Conservation (phyloP, 73 alveolate genomes). For the Tetrahymena malaccensis region DNA sequence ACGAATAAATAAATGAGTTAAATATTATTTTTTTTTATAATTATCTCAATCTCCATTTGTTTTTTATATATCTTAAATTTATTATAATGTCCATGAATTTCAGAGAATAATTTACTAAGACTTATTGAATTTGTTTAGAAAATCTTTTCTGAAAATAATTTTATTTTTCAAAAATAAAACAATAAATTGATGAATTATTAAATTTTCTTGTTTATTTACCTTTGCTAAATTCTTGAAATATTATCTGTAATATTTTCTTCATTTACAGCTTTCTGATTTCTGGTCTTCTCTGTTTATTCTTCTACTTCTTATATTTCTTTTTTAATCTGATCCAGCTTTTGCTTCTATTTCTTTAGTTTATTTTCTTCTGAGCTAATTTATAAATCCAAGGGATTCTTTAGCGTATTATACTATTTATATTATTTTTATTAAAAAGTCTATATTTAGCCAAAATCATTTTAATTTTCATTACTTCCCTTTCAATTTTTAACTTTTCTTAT, state of each 20-base stretch:
- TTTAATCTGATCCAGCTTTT: neutral
- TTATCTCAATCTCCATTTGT: too few species aligned
- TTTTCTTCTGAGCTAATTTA: neutral
- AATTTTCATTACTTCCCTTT: neutral
- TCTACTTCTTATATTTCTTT: neutral
- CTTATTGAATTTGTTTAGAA: too few species aligned
- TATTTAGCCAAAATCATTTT: too few species aligned
- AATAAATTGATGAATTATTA: neutral
- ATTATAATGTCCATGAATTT: too few species aligned
- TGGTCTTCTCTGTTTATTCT: neutral
- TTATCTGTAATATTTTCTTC: neutral
- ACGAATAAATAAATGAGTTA: too few species aligned
- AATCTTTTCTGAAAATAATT: too few species aligned
- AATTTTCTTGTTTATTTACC: neutral
- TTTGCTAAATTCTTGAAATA: neutral
- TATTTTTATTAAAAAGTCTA: too few species aligned
- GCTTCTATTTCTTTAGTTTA: neutral
- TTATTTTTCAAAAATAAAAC: neutral
- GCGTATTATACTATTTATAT: neutral
- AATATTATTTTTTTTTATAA: too few species aligned
- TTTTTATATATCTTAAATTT: too few species aligned
- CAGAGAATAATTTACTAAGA: too few species aligned
- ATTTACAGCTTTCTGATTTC: neutral
- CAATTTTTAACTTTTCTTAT: neutral
- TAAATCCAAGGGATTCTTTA: neutral